Conservation (phyloP, 106 monocot species). For the Triglochin maritima region DNA sequence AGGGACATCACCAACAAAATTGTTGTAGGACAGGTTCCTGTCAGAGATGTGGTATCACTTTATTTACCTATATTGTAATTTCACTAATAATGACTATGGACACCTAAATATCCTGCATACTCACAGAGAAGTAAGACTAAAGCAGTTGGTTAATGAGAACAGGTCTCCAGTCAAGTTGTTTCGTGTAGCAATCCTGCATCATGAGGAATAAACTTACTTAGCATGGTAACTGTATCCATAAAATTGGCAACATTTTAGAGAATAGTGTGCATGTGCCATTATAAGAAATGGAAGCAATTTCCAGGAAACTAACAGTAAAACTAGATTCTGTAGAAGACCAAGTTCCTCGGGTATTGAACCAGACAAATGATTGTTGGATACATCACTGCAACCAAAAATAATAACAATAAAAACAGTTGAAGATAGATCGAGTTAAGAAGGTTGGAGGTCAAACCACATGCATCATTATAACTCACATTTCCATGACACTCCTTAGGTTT, state of each 20-base stretch:
- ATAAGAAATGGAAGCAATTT: too few species aligned
- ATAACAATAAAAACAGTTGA: not conserved
- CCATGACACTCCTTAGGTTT: slow-evolving; percentile 83
- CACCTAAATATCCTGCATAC: not conserved
- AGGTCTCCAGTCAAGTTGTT: slow-evolving; percentile 82
- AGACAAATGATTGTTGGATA: slow-evolving; percentile 55
- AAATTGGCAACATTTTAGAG: too few species aligned
- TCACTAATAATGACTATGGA: not conserved
- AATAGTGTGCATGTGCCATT: too few species aligned
- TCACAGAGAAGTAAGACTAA: slow-evolving; percentile 75
- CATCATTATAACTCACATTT: slow-evolving; percentile 37
- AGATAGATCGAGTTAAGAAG: not conserved
- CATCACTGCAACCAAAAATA: slow-evolving; percentile 40
- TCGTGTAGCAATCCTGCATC: slow-evolving; percentile 41
- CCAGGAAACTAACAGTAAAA: slow-evolving; percentile 34
- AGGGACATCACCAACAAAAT: slow-evolving; percentile 58
- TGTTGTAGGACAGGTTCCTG: slow-evolving; percentile 91
- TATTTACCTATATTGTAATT: not conserved
- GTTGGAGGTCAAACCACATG: too few species aligned
- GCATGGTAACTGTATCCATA: too few species aligned
- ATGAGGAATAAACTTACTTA: too few species aligned
- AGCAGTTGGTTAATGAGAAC: slow-evolving; percentile 45
- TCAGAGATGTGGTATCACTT: not conserved
- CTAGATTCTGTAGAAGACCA: slow-evolving; percentile 75
- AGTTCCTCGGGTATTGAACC: slow-evolving; percentile 74